Base-by-base conservation (phyloP, 352 stramenopile species). In the Phytophthora kernoviae region DNA sequence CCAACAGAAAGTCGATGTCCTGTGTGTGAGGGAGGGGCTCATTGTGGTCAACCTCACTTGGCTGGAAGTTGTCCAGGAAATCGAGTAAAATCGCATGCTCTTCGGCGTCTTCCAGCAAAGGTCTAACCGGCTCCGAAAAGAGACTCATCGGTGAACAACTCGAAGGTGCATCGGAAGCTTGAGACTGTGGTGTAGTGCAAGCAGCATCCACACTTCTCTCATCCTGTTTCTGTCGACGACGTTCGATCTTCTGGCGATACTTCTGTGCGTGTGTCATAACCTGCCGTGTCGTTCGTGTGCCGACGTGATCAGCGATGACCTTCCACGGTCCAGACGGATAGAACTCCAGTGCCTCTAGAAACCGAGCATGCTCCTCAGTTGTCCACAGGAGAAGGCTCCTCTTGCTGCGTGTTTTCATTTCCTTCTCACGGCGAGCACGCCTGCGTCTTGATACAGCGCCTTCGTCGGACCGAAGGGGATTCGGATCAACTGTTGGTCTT, bases 261-360 rank as follows among this genome's bases (percentile, higher is more conserved):
- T 77, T 77, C 32, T 80, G 71, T 9, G 71, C 68, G 27, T 80
- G 71, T 0, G 68, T 75, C 68, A 73, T 77, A 4, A 62, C 55
- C 34, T 79, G 70, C 4, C 67, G 47, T 2, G 67, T 54, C 30
- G 54, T 73, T 43, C 58, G 43, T 10, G 57, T 73, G 2, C 54
- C 70, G 9, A 79, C 58, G 22, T 68, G 46, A 2, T 57, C 43
- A 6, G 70, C 63, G 18, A 79, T 72, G 18, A 50, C 30, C 20
- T 64, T 74, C 62, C 67, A 73, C 30, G 54, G 67, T 1, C 58
- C 67, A 2, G 41, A 68, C 27, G 66, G 63, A 32, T 72, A 74
- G 22, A 65, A 44, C 44, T 74, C 62, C 6, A 79, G n/a, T 9
- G 48, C 70, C 49, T 65, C 47, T 12, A 79, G 58, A 48, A 79